A percentile compares a stretch with the other conserved stretches of the same genome.
phyloP scores from a whole-genome alignment of 2,329 filamentous ascomycete species.

The Dichotomopilus funicola region DNA sequence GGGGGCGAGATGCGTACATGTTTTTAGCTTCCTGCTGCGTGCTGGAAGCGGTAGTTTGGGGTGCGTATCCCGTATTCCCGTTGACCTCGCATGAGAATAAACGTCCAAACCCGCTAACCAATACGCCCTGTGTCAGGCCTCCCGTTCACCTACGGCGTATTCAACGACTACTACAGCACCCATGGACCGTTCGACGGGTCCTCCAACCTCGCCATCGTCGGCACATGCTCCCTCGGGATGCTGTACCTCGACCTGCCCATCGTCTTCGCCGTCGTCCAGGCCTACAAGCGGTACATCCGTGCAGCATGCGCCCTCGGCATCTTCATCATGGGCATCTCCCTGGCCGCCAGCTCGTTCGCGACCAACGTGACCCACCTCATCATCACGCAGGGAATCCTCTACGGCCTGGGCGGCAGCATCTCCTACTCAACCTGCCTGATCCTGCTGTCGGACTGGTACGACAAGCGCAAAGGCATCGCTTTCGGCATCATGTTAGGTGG shows the following conservation, averaged over 20 bases:
- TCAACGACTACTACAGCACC: slow-evolving; percentile 61
- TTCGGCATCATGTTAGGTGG: slow-evolving; percentile 58
- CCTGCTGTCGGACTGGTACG: slow-evolving; percentile 58
- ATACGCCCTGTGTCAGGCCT: slow-evolving; percentile 44
- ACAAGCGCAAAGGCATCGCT: slow-evolving; percentile 50
- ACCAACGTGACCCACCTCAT: slow-evolving; percentile 48
- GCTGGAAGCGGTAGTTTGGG: slow-evolving; percentile 49
- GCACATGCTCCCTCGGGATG: slow-evolving; percentile 52
- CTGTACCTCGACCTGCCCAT: slow-evolving; percentile 46
- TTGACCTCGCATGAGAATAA: background rate
- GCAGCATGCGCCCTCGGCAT: slow-evolving; percentile 36
- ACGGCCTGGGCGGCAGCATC: slow-evolving; percentile 49
- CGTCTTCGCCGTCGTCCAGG: slow-evolving; percentile 43
- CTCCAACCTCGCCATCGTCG: slow-evolving; percentile 53
- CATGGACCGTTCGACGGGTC: slow-evolving; percentile 51
- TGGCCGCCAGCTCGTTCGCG: slow-evolving; percentile 50
- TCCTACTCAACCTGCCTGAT: slow-evolving; percentile 50
- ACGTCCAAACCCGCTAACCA: background rate
- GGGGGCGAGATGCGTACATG: slow-evolving; percentile 34
- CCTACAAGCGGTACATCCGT: slow-evolving; percentile 35
- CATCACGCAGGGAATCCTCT: slow-evolving; percentile 54
- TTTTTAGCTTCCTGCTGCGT: slow-evolving; percentile 44
- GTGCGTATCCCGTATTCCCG: slow-evolving; percentile 23
- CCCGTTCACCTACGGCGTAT: slow-evolving; percentile 62
- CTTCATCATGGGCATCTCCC: slow-evolving; percentile 40